Conservation (phyloP, 306 rosid genomes). For the Fragaria iinumae region DNA sequence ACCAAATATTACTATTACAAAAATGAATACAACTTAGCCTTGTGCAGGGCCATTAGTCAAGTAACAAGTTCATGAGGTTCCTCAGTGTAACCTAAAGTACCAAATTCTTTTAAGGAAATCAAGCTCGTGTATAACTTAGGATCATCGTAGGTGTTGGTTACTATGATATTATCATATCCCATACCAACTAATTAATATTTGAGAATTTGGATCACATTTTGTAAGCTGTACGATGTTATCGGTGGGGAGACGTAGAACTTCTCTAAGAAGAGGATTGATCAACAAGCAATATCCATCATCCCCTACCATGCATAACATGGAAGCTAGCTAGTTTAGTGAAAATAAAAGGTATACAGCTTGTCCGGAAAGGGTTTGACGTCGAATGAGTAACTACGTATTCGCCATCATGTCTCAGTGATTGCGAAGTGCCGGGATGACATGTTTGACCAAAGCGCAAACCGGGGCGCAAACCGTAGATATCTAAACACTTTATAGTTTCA, state of each 20-base stretch:
- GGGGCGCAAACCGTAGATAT: too few species aligned
- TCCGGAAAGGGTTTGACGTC: background rate
- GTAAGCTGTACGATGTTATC: background rate
- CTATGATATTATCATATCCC: background rate
- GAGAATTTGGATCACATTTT: background rate
- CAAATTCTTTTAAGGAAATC: background rate
- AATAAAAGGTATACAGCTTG: too few species aligned
- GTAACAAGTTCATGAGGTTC: background rate
- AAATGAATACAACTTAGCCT: background rate
- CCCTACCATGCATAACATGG: background rate
- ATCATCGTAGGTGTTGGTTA: background rate
- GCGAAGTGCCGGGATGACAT: too few species aligned
- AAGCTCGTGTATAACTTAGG: background rate
- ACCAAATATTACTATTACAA: too few species aligned
- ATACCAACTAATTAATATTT: background rate
- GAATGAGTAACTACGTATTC: background rate
- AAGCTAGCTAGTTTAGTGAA: too few species aligned
- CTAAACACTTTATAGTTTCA: too few species aligned
- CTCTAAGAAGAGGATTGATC: slow-evolving; percentile 5
- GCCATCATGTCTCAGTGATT: background rate
- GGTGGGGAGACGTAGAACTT: background rate
- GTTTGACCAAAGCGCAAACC: background rate
- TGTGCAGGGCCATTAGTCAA: background rate
- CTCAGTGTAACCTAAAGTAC: background rate
- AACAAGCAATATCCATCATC: background rate